Conservation (phyloP, 192 early-diverging fungal genomes). For the Coemansia sp. region DNA sequence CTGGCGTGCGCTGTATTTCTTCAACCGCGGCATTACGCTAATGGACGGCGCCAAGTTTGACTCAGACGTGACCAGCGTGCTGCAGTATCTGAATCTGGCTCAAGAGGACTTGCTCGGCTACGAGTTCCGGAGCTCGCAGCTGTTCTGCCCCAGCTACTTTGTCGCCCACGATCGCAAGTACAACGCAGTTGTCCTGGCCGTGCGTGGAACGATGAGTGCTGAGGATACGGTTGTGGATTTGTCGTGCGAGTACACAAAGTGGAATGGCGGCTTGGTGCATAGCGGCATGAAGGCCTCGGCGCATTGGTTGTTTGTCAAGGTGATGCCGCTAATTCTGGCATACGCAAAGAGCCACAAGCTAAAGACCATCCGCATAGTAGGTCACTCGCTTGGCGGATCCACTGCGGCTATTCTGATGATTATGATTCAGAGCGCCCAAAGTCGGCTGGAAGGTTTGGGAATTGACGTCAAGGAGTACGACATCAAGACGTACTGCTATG, state of each 20-base stretch:
- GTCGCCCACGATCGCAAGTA: slow-evolving; percentile 61
- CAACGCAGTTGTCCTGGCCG: slow-evolving; percentile 61
- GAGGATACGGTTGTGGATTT: slow-evolving; percentile 74
- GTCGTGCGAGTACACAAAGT: slow-evolving; percentile 72
- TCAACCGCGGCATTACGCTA: slow-evolving; percentile 65
- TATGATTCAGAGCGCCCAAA: slow-evolving; percentile 60
- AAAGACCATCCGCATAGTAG: slow-evolving; percentile 61
- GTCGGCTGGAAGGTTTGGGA: slow-evolving; percentile 23
- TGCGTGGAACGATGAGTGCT: slow-evolving; percentile 70
- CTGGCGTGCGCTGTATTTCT: slow-evolving; percentile 69
- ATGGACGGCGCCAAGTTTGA: slow-evolving; percentile 63
- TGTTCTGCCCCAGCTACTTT: slow-evolving; percentile 70
- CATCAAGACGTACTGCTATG: slow-evolving; percentile 50
- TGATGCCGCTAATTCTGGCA: slow-evolving; percentile 61
- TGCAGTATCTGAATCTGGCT: slow-evolving; percentile 60
- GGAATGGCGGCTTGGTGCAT: slow-evolving; percentile 74
- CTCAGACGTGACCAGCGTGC: slow-evolving; percentile 62
- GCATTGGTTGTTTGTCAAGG: slow-evolving; percentile 64
- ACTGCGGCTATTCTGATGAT: slow-evolving; percentile 70
- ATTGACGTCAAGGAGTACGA: slow-evolving; percentile 20
- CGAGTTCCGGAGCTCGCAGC: slow-evolving; percentile 61
- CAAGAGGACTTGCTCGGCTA: slow-evolving; percentile 64
- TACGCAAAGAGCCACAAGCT: slow-evolving; percentile 54
- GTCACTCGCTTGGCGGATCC: slow-evolving; percentile 69
- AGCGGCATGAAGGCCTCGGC: slow-evolving; percentile 73